Conservation (phyloP, 371 early-diverging fungal genomes). For the Mucor plumbeus region DNA sequence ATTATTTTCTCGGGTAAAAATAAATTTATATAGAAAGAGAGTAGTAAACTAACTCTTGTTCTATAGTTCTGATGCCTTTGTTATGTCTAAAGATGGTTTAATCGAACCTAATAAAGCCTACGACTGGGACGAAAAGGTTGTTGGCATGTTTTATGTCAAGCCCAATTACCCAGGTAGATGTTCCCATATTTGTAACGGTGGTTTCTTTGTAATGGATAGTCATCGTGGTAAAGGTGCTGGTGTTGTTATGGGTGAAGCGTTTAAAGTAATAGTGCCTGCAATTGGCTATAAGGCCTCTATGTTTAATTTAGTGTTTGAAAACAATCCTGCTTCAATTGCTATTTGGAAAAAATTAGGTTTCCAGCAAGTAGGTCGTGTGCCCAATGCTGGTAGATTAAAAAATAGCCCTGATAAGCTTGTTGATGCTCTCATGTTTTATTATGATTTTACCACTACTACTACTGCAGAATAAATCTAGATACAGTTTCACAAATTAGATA, state of each 20-base stretch:
- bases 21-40: not conserved
- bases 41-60: not conserved
- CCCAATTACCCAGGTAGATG: conserved; percentile 78
- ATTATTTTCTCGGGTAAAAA: conserved; percentile 57
- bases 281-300: conserved; percentile 78
- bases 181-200: conserved; percentile 77
- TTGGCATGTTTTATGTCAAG: conserved; percentile 80
- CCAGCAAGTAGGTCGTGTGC: conserved; percentile 68
- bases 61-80: conserved; percentile 60
- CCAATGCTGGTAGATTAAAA: conserved; percentile 64
- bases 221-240: conserved; percentile 70
- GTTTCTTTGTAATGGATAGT: conserved; percentile 65
- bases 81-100: conserved; percentile 42
- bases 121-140: conserved; percentile 46
- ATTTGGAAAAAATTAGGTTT: conserved; percentile 77
- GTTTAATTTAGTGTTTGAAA: conserved; percentile 83
- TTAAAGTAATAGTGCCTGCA: conserved; percentile 62
- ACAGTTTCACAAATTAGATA: not conserved
- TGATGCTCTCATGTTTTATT: conserved; percentile 77
- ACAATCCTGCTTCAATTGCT: conserved; percentile 67
- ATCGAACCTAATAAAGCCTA: conserved; percentile 32
- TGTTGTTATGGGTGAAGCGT: conserved; percentile 70
- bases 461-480: conserved; percentile 2
- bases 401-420: conserved; percentile 61
- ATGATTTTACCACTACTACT: conserved; percentile 57